phyloP scores from a whole-genome alignment of 495 filamentous ascomycete genomes.

The Penicillium simplicissimum region DNA sequence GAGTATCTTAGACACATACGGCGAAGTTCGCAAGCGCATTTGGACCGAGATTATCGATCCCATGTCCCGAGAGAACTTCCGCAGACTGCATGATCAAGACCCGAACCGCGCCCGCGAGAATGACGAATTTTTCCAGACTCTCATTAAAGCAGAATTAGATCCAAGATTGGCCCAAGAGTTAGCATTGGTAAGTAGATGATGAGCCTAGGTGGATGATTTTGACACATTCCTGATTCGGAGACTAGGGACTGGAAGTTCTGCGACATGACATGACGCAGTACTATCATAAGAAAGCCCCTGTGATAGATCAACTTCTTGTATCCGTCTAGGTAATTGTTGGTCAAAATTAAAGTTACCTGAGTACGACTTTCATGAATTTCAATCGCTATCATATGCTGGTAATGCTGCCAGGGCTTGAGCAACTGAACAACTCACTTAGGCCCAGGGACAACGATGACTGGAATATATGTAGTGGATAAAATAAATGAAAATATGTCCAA shows the following conservation, averaged over 20 bases:
- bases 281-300: constrained; percentile 14
- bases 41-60: constrained; percentile 57
- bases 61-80: constrained; percentile 54
- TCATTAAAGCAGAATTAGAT: constrained; percentile 28
- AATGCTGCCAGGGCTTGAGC: too few species aligned
- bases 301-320: neutral
- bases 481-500: too few species aligned
- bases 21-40: constrained; percentile 56
- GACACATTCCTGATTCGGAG: neutral
- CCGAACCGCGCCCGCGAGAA: constrained; percentile 35
- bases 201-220: too few species aligned
- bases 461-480: too few species aligned
- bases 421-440: too few species aligned
- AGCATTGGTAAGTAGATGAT: constrained; percentile 22
- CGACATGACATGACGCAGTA: constrained; percentile 36
- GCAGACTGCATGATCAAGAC: constrained; percentile 36
- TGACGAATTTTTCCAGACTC: constrained; percentile 42
- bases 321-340: too few species aligned
- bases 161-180: constrained; percentile 24
- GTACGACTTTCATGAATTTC: too few species aligned
- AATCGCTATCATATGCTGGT: too few species aligned
- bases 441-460: too few species aligned
- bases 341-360: too few species aligned
- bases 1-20: constrained; percentile 58
- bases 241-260: constrained; percentile 30